Percentiles rank a stretch among this genome's conserved stretches.
These are phyloP conservation scores for Kingdonia uniflora DNA, from an alignment of 164 flowering plant species.

Conservation along the genomic window DNA sequence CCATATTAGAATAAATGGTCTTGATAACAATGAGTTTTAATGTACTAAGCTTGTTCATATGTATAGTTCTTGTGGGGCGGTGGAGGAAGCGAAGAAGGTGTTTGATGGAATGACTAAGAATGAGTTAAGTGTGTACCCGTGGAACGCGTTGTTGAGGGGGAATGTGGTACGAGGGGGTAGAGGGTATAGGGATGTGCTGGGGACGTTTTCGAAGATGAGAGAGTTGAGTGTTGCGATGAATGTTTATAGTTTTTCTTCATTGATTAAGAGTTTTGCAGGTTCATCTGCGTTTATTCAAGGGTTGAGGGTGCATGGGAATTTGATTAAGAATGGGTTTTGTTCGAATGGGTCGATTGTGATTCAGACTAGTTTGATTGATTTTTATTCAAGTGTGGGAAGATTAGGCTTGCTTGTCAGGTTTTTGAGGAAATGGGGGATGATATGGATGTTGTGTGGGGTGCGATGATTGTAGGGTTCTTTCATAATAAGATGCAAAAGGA, in stretches of 20 bases:
- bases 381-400: conserved; percentile 80
- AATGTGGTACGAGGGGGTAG: conserved; percentile 49
- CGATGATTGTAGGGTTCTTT: conserved; percentile 74
- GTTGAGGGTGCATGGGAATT: conserved; percentile 46
- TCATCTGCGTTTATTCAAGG: conserved; percentile 49
- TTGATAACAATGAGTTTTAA: conserved; percentile 53
- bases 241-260: conserved; percentile 54
- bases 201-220: conserved; percentile 44
- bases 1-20: conserved; percentile 50
- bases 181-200: conserved; percentile 26
- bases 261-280: conserved; percentile 79
- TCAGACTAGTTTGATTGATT: conserved; percentile 64
- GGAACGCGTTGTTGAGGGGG: conserved; percentile 86
- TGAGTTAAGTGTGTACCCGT: conserved; percentile 44
- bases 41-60: conserved; percentile 55
- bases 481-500: conserved; percentile 56
- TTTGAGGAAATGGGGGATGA: conserved; percentile 55
- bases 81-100: conserved; percentile 47
- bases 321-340: conserved; percentile 63
- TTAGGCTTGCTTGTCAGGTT: conserved; percentile 42
- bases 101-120: conserved; percentile 27
- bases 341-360: conserved; percentile 26
- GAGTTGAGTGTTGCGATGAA: conserved; percentile 55
- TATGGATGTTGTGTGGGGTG: conserved; percentile 84
- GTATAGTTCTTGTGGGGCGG: conserved; percentile 68